A percentile compares a stretch with the other conserved stretches of the same genome.
Evolutionary conservation across 192 early-diverging fungal species (phyloP).

Genomic region (Linnemannia hyalina): DNA sequence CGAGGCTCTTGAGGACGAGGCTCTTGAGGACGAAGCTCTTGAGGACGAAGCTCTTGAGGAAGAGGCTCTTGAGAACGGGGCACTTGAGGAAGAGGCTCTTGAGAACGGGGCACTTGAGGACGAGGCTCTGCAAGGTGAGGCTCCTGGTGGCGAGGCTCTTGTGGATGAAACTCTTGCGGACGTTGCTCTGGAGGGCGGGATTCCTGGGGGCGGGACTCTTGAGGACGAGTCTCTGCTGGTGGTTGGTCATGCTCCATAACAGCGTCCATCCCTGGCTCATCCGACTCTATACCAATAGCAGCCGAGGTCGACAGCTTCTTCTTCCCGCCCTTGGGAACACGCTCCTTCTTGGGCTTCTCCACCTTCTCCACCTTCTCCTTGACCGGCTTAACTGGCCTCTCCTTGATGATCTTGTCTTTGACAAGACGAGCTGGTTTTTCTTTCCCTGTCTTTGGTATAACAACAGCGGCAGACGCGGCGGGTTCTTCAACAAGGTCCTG

Average conservation of each 20-base stretch:
- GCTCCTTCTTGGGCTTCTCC: constrained; percentile 44
- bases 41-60: neutral
- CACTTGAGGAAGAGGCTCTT: neutral
- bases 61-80: neutral
- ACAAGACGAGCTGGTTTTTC: constrained; percentile 11
- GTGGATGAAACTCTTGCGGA: neutral
- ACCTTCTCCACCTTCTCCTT: constrained; percentile 46
- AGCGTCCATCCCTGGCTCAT: neutral
- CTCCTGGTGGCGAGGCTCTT: neutral
- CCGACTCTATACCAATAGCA: neutral
- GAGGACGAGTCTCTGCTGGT: neutral
- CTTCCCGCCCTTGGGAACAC: constrained; percentile 20
- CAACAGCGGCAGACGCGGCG: neutral
- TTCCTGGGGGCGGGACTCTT: neutral
- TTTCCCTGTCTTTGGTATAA: neutral
- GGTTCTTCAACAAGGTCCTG: neutral
- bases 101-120: neutral
- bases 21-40: neutral
- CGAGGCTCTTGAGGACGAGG: neutral
- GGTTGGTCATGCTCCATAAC: neutral
- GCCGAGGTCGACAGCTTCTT: constrained; percentile 22
- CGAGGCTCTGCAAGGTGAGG: neutral
- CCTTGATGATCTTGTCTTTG: constrained; percentile 38
- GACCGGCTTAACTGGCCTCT: constrained; percentile 24
- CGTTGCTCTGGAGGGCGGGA: neutral